Base-by-base conservation (phyloP, 306 rosid species). In the Mimosa bimucronata region DNA sequence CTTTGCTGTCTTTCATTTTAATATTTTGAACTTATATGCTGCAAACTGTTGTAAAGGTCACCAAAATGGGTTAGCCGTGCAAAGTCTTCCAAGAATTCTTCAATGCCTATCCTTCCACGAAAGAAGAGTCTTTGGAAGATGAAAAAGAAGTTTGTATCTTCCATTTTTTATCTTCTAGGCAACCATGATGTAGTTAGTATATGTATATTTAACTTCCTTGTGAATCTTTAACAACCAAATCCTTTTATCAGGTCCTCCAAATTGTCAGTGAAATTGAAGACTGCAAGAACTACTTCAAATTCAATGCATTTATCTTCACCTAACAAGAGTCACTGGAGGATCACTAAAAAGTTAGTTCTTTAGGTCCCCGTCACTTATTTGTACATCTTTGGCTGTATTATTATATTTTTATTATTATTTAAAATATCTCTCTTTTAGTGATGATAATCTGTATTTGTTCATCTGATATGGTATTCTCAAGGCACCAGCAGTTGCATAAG, bases 401-500 rank as follows among this genome's bases (percentile, higher is more conserved):
- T 55, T 9, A 9, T 34, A 34, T n/a, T n/a, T n/a, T n/a, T 21
- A 8, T 55, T 21, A 7, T 21, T 8, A 77, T 67, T 15, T 83
- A 15, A 23, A 15, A 21, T 77, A 18, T 69, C 66, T 29, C 69
- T 28, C 66, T 71, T 21, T 81, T 50, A 19, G 19, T 55, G 52
- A 73, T 60, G 71, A 72, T 69, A 37, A 61, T 85, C 64, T 72
- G 73, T 58, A 60, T 77, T 52, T 70, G 21, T 80, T 68, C 34
- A 69, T 77, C 42, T 61, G 72, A 80, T 73, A 60, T 80, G 50
- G 70, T 74, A 41, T 81, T 85, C 77, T 83, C 29, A 53, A 95
- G 99, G 92, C 82, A 93, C 83, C 94, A 90, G 80, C 89, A 88
- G 79, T 72, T 95, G 76, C 98, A 95, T 89, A 95, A 89, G 88